Evolutionary conservation across 1,139 yeast genomes (phyloP), one percentile per base, ranked within the genome.

Genomic region (Saccharomycopsis hybrid): DNA sequence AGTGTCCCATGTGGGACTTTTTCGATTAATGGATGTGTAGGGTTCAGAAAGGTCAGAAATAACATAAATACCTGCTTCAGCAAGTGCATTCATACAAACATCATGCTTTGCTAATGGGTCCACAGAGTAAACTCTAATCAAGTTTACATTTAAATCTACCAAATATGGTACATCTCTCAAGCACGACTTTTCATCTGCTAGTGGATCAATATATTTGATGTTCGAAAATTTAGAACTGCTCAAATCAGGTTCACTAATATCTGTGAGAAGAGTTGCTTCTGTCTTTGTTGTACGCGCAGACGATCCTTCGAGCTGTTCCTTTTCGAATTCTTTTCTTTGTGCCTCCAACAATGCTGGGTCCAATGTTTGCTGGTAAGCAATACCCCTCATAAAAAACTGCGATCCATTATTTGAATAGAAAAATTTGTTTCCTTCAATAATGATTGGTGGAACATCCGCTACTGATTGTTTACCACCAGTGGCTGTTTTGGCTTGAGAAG

Each of bases 31-130:
- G 46, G 89, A 80, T 36, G 77, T 73, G 53, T 70, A 64, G 47
- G 94, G 92, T 54, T 82, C 75, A 53, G 87, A 79, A 49, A 83
- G 77, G 66, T 85, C 94, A 52, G 86, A 78, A 65, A 85, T 76
- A 49, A 84, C 84, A 61, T 85, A 85, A 57, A 85, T 85, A 47
- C 90, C 92, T 9, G 90, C 90, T 55, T 82, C 86, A 47, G 77
- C 78, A 55, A 85, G 72, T 50, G 71, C 65, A 41, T 70, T 56
- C 90, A 85, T 82, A 71, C 92, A 84, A 46, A 74, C 73, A 52
- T 77, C 76, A 63, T 85, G 94, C 60, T 82, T 75, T 55, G 74
- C 69, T 30, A 84, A 70, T 47, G 81, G 78, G 65, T 85, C 85
- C 52, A 85, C 72, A 25, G 92, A 86, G 62, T 85, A 85, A 31